Evolutionary conservation across 2,329 filamentous ascomycete genomes (phyloP).

Genomic region (Blastomyces silverae): DNA sequence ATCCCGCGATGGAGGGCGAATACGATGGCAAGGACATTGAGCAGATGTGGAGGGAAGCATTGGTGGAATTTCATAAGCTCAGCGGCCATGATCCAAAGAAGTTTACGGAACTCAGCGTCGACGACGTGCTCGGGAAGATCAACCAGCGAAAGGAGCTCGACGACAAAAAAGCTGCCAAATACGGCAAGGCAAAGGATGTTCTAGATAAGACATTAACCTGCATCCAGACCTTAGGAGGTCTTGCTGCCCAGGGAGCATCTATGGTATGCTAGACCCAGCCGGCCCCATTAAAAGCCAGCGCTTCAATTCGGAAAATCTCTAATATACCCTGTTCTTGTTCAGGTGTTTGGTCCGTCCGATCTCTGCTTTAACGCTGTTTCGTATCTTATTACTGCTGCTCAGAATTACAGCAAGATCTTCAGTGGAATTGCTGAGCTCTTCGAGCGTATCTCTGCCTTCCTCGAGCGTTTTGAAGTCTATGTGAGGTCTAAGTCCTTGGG

Average conservation of each 20-base stretch:
- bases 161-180: conserved; percentile 24
- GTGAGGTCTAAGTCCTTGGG: conserved; percentile 22
- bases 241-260: conserved; percentile 26
- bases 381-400: conserved; percentile 26
- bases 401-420: conserved; percentile 29
- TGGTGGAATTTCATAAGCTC: conserved; percentile 19
- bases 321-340: neutral
- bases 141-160: conserved; percentile 23
- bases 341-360: conserved; percentile 26
- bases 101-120: conserved; percentile 21
- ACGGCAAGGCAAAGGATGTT: conserved; percentile 23
- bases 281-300: neutral
- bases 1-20: conserved; percentile 14
- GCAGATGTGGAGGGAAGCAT: conserved; percentile 20
- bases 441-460: conserved; percentile 26
- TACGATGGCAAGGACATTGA: conserved; percentile 18
- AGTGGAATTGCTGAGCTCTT: conserved; percentile 26
- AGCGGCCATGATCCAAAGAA: conserved; percentile 22
- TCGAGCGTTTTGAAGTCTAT: conserved; percentile 28
- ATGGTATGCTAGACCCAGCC: conserved; percentile 20
- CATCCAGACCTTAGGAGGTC: conserved; percentile 24
- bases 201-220: conserved; percentile 25
- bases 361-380: conserved; percentile 30
- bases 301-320: neutral
- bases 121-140: conserved; percentile 26